phyloP scores from a whole-genome alignment of 2,329 filamentous ascomycete species.

The Diaporthe aspalathi region DNA sequence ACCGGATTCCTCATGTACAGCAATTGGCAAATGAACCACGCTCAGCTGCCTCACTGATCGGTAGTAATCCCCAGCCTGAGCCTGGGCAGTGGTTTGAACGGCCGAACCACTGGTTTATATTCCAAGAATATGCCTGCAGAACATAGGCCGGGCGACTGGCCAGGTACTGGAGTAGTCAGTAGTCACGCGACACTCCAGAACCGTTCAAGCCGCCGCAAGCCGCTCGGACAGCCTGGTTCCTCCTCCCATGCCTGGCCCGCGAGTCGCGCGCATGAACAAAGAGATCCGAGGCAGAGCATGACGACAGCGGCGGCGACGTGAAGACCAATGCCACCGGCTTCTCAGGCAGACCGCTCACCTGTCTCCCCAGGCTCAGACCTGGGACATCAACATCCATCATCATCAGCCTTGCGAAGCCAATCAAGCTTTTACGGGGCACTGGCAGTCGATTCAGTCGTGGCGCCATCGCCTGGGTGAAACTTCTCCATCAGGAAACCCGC shows the following conservation, averaged over 20 bases:
- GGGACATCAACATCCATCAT: background rate
- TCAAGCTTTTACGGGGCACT: conserved; percentile 10
- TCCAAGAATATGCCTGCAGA: background rate
- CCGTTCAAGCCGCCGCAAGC: conserved; percentile 19
- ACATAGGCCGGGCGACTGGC: conserved; percentile 9
- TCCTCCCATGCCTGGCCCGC: conserved; percentile 2
- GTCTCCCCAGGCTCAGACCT: background rate
- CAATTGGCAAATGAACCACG: background rate
- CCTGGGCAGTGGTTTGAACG: background rate
- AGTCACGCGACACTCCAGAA: conserved; percentile 19
- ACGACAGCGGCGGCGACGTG: background rate
- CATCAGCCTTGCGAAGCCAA: conserved; percentile 15
- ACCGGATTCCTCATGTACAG: background rate
- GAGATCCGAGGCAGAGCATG: background rate
- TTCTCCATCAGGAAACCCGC: conserved; percentile 16
- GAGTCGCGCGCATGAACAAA: conserved; percentile 4
- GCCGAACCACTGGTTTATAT: background rate
- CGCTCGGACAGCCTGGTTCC: background rate
- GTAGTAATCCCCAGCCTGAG: background rate
- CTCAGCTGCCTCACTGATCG: no score
- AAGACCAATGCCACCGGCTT: background rate
- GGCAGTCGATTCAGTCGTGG: conserved; percentile 10
- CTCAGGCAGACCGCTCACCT: conserved; percentile 14
- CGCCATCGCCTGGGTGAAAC: conserved; percentile 23
- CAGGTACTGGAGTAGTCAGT: no score